Evolutionary conservation across 1,139 yeast genomes (phyloP), one percentile per base, ranked within the genome.

Genomic region (Debaryomyces psychrophilus): DNA sequence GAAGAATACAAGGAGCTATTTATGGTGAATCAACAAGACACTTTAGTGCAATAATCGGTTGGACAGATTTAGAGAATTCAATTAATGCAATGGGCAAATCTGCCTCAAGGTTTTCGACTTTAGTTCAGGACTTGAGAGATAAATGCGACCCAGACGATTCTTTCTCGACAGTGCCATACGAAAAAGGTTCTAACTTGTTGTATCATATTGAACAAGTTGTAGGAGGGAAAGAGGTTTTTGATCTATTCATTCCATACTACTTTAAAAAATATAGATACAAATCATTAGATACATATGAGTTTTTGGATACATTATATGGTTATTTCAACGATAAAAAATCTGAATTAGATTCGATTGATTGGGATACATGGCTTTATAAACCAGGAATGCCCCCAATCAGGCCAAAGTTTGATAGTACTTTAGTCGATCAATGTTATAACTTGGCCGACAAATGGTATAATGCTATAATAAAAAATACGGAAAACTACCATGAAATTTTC

Each of bases 141-240:
- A 79, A 78, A 44, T 65, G 73, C 44, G 96, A 89, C 62, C 97
- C 97, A 12, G 97, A 90, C 66, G 96, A 89, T 57, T 85, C 95
- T 0, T 90, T 89, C 65, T 84, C 92, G 31, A 77, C 87, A 5
- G 96, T 89, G 36, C 97, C 97, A 1, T 90, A 90, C 66, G 97
- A 90, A 64, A 90, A 89, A 68, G 97, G 97, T 3, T 87, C 85
- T 60, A 88, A 86, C 58, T 76, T 90, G 59, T 73, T 90, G 52
- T 88, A 82, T 68, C 80, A 81, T 56, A 73, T 90, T 45, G 97
- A 90, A 66, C 77, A 73, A 45, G 68, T 77, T 14, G 62, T 87
- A 14, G 90, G 93, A 39, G 89, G 88, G 25, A 67, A 65, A 49
- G 73, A 71, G 17, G 77, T 65, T 14, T 90, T 89, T 63, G 95